Conservation (phyloP, 164 flowering plant species). For the Berberis thunbergii region DNA sequence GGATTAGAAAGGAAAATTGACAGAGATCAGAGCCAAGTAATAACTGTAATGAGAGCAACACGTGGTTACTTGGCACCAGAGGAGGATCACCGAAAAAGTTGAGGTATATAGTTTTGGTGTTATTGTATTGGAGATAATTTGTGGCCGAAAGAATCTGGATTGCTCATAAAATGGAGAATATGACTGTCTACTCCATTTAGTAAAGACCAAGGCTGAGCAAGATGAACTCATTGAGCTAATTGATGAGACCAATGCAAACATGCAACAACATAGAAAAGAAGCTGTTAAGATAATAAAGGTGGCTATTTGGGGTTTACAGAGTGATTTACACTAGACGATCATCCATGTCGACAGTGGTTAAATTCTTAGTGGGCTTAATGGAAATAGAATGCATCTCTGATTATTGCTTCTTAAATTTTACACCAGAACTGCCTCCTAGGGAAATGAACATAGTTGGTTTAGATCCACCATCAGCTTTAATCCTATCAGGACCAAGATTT, state of each 20-base stretch:
- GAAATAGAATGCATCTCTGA: slow-evolving; percentile 1
- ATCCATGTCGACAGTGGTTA: slow-evolving; percentile 17
- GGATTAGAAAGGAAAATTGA: too few species aligned
- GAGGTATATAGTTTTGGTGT: slow-evolving; percentile 24
- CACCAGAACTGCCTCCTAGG: neutral
- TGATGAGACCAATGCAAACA: slow-evolving; percentile 1
- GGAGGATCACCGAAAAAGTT: too few species aligned
- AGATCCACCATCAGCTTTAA: slow-evolving; percentile 5
- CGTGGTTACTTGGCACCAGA: too few species aligned
- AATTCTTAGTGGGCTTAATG: slow-evolving; percentile 16
- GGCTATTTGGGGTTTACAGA: slow-evolving; percentile 12
- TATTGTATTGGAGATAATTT: slow-evolving; percentile 17
- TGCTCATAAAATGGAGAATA: slow-evolving; percentile 4
- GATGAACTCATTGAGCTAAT: slow-evolving; percentile 7
- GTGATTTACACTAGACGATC: slow-evolving; percentile 11
- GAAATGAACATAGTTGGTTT: neutral
- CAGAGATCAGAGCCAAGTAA: slow-evolving; percentile 14
- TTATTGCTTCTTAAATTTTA: neutral
- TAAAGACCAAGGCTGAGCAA: slow-evolving; percentile 2
- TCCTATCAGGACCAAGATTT: slow-evolving; percentile 18
- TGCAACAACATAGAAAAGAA: slow-evolving; percentile 10
- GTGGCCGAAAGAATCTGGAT: slow-evolving; percentile 19
- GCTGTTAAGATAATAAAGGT: slow-evolving; percentile 6
- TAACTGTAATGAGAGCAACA: slow-evolving; percentile 4
- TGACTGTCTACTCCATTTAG: slow-evolving; percentile 2